A percentile compares a stretch with the other conserved stretches of the same genome.
phyloP scores from a whole-genome alignment of 257 asterid genomes.

The Eustoma russellianum region DNA sequence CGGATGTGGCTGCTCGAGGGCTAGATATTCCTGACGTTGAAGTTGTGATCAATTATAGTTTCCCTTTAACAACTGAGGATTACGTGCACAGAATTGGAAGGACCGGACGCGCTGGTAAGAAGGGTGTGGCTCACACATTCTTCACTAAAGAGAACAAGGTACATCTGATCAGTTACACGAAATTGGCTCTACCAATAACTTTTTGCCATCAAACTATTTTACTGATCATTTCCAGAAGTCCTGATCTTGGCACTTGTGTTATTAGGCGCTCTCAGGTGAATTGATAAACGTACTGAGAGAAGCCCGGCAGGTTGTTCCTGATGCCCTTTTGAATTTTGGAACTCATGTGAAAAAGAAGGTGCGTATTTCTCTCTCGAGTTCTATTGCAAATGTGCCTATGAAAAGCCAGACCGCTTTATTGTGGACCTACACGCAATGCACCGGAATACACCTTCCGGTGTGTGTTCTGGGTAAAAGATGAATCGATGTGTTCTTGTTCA shows the following conservation, averaged over 20 bases:
- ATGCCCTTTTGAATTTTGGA: constrained; percentile 72
- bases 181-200: neutral
- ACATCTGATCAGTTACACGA: neutral
- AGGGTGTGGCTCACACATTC: constrained; percentile 99
- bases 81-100: constrained; percentile 97
- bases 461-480: too few species aligned
- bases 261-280: constrained; percentile 86
- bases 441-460: too few species aligned
- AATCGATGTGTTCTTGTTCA: too few species aligned
- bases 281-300: constrained; percentile 87
- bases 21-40: constrained; percentile 95
- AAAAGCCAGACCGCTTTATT: too few species aligned
- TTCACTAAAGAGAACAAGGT: constrained; percentile 95
- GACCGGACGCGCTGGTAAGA: constrained; percentile 98
- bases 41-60: constrained; percentile 92
- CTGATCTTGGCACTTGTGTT: neutral
- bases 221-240: neutral
- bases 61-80: constrained; percentile 95
- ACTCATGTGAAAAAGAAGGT: constrained; percentile 99
- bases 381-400: too few species aligned
- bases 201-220: neutral
- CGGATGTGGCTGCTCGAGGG: constrained; percentile 98
- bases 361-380: neutral
- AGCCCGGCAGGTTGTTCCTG: constrained; percentile 88
- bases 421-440: too few species aligned